A percentile compares a stretch with the other conserved stretches of the same genome.
Evolutionary conservation across 768 basidiomycete genomes (phyloP).

Genomic region (Bullera alba): DNA sequence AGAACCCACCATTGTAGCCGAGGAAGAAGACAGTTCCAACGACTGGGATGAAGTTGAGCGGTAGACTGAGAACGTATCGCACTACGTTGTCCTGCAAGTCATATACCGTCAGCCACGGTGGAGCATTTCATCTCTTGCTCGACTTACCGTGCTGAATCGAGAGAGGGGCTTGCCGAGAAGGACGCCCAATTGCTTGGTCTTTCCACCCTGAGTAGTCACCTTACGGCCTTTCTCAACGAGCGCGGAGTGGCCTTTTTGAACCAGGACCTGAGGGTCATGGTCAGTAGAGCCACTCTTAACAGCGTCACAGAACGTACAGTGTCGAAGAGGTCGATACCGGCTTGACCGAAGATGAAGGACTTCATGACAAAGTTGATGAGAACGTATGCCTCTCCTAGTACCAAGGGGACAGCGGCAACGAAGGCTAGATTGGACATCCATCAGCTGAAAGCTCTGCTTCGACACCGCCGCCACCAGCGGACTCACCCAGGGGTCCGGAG

Average conservation of each 20-base stretch:
- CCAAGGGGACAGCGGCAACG: conserved; percentile 52
- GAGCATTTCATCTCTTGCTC: neutral
- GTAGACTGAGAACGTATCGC: conserved; percentile 59
- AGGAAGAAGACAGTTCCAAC: conserved; percentile 62
- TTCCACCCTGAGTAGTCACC: conserved; percentile 37
- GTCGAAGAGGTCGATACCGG: conserved; percentile 52
- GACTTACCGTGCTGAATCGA: conserved; percentile 38
- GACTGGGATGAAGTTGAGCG: conserved; percentile 62
- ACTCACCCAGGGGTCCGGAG: conserved; percentile 58
- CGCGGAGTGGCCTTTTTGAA: conserved; percentile 48
- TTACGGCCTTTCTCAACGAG: conserved; percentile 49
- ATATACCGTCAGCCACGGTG: conserved; percentile 22
- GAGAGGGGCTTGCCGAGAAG: conserved; percentile 49
- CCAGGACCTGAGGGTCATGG: conserved; percentile 36
- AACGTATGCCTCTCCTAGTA: conserved; percentile 50
- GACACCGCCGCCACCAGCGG: no score
- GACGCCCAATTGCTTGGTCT: conserved; percentile 52
- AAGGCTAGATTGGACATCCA: conserved; percentile 45
- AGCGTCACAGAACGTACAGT: conserved; percentile 37
- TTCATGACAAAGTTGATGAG: conserved; percentile 51
- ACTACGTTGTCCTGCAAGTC: conserved; percentile 47
- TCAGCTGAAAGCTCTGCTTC: neutral
- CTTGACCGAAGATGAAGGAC: conserved; percentile 50
- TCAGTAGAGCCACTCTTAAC: neutral
- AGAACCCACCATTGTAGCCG: conserved; percentile 45